Base-by-base conservation (phyloP, 2,329 filamentous ascomycete species). In the Diaporthe nobilis region DNA sequence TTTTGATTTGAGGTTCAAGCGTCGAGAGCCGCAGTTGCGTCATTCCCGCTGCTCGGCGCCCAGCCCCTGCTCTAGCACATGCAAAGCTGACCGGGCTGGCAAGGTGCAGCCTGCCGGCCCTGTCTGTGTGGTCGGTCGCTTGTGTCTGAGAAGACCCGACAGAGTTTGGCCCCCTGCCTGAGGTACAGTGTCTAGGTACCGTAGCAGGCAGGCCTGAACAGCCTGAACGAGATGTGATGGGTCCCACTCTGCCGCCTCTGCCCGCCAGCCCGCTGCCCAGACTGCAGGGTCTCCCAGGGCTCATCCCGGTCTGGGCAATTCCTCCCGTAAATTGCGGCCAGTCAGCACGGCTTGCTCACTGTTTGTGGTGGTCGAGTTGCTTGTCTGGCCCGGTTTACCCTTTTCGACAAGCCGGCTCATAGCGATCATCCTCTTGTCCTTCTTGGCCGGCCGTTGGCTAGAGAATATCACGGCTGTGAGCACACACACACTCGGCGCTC, bases 21-120 rank as follows among this genome's bases (percentile, higher is more conserved):
- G 31, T 68, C 17, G 47, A 51, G 65, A 68, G 65, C 65, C 65
- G 65, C 47, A 68, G 65, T 68, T 68, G 65, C 65, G 65, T 68
- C 65, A 68, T 68, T 68, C 65, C 63, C 65, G 65, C 65, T 42
- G 28, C 65, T 68, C 47, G 65, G 65, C 65, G 47, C 47, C 65
- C 31, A 53, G 65, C 65, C 65, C 65, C 53, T 53, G 65, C 65
- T 53, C 47, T 39, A 28, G 63, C 63, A 51, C 63, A 37, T 53
- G 65, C 65, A 51, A 61, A 65, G 60, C 39, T n/a, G 60, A 31
- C 60, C 31, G 44, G 44, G 42, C 42, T 34, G 44, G 63, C 63
- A 68, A 53, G 65, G 65, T 25, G 47, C 12, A 68, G 63, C 39
- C 25, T 65, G 60, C 25, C 60, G 39, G 60, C 31, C 65, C 47